Base-by-base conservation (phyloP, 2,329 filamentous ascomycete genomes). In the Trichoderma sp. region DNA sequence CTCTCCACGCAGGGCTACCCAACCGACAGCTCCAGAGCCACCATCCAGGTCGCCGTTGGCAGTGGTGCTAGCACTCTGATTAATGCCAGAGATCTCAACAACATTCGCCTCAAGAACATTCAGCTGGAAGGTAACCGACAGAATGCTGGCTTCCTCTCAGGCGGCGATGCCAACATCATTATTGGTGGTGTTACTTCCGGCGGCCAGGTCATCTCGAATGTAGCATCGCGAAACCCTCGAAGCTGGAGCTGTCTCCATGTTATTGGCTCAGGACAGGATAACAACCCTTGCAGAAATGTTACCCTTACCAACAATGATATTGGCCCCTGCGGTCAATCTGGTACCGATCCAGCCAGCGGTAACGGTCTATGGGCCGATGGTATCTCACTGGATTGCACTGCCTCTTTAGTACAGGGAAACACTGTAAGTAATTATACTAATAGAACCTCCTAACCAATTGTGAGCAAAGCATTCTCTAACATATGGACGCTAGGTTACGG, bases 101-200 rank as follows among this genome's bases (percentile, higher is more conserved):
- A 70, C 35, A 70, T 75, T 55, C 69, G 68, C n/a, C 72, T 76
- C 53, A 71, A 70, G 33, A 76, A 75, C 63, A 59, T 76, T 16
- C 74, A 75, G 59, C 61, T 76, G 27, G 74, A 76, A 37, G 74
- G 74, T 33, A 75, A 75, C 68, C 56, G 74, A 43, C 71, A 61
- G 5, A 71, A 72, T 13, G 74, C 75, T 11, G 72, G 71, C 6
- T 70, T 70, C n/a, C 53, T 76, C 29, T 68, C 71, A 24, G 71
- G 72, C 5, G 72, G 71, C 35, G 76, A 76, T 24, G 76, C 76
- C 27, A 72, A 75, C 62, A 74, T 77, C 21, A 75, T 77, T 65
- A 73, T 76, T 58, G 74, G 74, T 29, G 73, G 73, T 27, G 49
- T 63, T 11, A 69, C 73, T 8, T 70, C 69, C 0, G 74, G 74